These are phyloP conservation scores for Metarhizium rileyi DNA, from an alignment of 2,329 filamentous ascomycete genomes.

Conservation along the genomic window DNA sequence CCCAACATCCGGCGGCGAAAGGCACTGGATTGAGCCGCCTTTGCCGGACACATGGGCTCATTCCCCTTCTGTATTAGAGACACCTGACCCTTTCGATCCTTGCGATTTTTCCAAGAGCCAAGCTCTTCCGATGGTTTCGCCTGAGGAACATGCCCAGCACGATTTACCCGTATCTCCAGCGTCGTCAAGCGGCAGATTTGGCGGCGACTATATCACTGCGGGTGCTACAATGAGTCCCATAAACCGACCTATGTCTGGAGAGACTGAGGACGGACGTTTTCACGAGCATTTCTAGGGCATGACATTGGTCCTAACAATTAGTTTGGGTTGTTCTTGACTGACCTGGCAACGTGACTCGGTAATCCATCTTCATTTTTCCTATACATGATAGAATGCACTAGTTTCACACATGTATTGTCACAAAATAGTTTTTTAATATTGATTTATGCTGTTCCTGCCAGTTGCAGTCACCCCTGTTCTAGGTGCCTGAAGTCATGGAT, in stretches of 20 bases:
- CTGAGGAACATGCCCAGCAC: background rate
- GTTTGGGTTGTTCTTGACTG: background rate
- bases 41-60: background rate
- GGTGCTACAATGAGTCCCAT: background rate
- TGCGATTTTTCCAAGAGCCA: background rate
- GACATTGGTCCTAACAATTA: background rate
- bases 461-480: background rate
- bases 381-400: background rate
- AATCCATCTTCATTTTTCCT: background rate
- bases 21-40: constrained; percentile 4
- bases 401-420: background rate
- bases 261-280: background rate
- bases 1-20: background rate
- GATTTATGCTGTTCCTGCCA: background rate
- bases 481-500: background rate
- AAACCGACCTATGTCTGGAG: background rate
- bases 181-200: background rate
- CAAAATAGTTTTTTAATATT: background rate
- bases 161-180: background rate
- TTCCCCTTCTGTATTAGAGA: background rate
- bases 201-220: background rate
- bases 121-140: background rate
- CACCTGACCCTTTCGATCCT: background rate
- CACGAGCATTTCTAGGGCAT: background rate
- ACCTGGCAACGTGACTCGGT: background rate